A percentile compares a stretch with the other conserved stretches of the same genome.
phyloP scores from a whole-genome alignment of 2,329 filamentous ascomycete genomes.

The Aspergillus clavatus region DNA sequence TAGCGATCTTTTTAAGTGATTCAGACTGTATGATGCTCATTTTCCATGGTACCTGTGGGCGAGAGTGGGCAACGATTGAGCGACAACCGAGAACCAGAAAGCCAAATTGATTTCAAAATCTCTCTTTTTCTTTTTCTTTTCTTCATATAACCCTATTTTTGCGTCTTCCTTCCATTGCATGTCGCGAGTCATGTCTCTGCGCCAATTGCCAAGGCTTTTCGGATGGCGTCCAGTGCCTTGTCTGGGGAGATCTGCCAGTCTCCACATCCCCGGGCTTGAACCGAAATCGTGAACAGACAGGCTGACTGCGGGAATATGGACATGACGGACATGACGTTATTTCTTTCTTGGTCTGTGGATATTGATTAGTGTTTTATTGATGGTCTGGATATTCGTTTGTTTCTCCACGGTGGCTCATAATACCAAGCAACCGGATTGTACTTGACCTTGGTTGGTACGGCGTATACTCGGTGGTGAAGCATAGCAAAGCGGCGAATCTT shows the following conservation, averaged over 20 bases:
- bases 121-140: not conserved
- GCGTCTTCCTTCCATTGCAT: not conserved
- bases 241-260: not conserved
- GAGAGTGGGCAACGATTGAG: not conserved
- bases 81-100: not conserved
- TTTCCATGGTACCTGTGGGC: not conserved
- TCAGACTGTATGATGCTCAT: too few relatives aligned
- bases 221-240: not conserved
- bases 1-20: too few relatives aligned
- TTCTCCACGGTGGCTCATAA: too few relatives aligned
- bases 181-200: not conserved
- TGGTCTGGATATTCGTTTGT: not conserved
- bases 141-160: not conserved
- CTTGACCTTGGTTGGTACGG: slow-evolving; percentile 7
- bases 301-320: not conserved
- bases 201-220: too few relatives aligned
- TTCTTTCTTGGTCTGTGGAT: slow-evolving; percentile 19
- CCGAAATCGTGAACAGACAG: too few relatives aligned
- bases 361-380: slow-evolving; percentile 10
- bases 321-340: slow-evolving; percentile 5
- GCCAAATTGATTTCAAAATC: not conserved
- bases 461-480: too few relatives aligned
- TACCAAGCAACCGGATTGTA: slow-evolving; percentile 13
- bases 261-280: not conserved
- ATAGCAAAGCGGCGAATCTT: too few relatives aligned